Percentiles rank a stretch among this genome's conserved stretches.
phyloP scores from a whole-genome alignment of 305 asterid species.

The Caryopteris hybrid region DNA sequence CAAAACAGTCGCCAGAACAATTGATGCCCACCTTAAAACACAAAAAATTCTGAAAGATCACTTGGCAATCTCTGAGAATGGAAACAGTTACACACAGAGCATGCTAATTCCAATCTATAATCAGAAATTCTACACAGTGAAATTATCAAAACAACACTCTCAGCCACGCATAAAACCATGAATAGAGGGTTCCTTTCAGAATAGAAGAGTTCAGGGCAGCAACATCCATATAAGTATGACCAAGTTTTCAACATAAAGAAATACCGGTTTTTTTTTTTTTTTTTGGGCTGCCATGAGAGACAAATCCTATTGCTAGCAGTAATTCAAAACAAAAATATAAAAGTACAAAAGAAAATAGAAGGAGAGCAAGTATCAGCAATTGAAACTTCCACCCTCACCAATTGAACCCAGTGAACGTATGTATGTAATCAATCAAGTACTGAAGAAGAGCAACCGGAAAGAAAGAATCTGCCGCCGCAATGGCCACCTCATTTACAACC shows the following conservation, averaged over 20 bases:
- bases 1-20: slow-evolving; percentile 50
- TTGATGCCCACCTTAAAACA: slow-evolving; percentile 74
- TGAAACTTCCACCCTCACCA: slow-evolving; percentile 44
- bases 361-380: slow-evolving; percentile 5
- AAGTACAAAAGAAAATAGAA: no score
- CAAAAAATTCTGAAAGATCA: slow-evolving; percentile 14
- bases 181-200: neutral
- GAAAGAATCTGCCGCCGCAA: slow-evolving; percentile 80
- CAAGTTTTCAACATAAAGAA: no score
- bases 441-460: slow-evolving; percentile 77
- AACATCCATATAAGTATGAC: neutral
- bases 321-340: neutral
- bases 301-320: no score
- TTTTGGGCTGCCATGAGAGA: no score
- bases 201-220: neutral
- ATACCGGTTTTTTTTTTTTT: no score
- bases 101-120: neutral
- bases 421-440: slow-evolving; percentile 72
- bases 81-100: neutral
- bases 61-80: neutral
- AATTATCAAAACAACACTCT: neutral
- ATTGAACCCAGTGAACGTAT: slow-evolving; percentile 51
- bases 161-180: neutral
- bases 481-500: slow-evolving; percentile 68
- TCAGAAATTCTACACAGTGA: neutral